These are phyloP conservation scores for Funneliformis caledonium DNA, from an alignment of 371 early-diverging fungal species.

Conservation along the genomic window DNA sequence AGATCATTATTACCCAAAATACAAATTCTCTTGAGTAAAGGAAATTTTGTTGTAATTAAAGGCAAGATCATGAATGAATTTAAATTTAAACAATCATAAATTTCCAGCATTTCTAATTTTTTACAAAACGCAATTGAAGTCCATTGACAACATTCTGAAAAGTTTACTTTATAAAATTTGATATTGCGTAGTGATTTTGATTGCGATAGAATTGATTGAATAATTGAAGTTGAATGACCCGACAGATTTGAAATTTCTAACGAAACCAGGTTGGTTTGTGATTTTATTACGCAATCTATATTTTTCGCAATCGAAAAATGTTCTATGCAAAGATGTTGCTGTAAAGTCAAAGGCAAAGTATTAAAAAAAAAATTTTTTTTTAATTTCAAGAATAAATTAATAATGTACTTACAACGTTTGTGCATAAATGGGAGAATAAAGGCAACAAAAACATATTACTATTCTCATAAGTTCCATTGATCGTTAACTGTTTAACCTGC, in stretches of 20 bases:
- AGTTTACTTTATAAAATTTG: constrained; percentile 14
- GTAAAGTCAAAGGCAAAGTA: neutral
- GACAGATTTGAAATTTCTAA: constrained; percentile 8
- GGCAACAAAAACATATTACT: neutral
- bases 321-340: neutral
- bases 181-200: constrained; percentile 1
- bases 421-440: neutral
- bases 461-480: neutral
- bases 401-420: neutral
- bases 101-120: constrained; percentile 1
- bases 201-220: constrained; percentile 11
- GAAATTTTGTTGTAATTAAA: neutral
- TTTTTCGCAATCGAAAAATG: neutral
- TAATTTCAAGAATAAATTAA: no score
- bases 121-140: neutral
- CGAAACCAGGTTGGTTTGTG: neutral
- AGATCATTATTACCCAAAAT: neutral
- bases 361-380: neutral
- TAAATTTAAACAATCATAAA: neutral
- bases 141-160: neutral
- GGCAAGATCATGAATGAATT: neutral
- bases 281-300: neutral
- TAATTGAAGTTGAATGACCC: neutral
- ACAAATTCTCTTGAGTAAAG: neutral
- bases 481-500: neutral